Evolutionary conservation across 768 basidiomycete species (phyloP), one percentile per base, ranked within the genome.

Genomic region (Rhodotorula taiwanensis): DNA sequence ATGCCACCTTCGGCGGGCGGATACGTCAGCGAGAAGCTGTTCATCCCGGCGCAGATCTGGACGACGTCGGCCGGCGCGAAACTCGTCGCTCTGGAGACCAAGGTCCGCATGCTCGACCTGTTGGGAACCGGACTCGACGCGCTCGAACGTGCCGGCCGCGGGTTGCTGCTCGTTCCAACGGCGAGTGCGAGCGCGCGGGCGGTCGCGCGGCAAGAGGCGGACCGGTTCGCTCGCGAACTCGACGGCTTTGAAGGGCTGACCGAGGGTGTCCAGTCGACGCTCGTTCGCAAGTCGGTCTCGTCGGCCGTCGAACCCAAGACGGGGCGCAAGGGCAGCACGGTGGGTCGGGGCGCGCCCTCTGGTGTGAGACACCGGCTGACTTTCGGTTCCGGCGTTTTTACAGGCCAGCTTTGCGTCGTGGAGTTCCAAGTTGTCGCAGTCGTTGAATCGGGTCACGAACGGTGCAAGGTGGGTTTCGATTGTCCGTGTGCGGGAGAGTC

Each of bases 31-130:
- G 85, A 85, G 50, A 82, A 86, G 50, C 76, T 94, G 69, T 90
- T 91, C 75, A 87, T 94, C 33, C 89, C 91, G 20, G 83, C 83
- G 58, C 88, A 89, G 72, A 86, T 92, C 28, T 94, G 91, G 91
- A 58, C 62, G 25, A 87, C 88, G 48, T 87, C 89, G 74, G 86
- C 87, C 33, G 89, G 90, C 45, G 88, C 86, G 34, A 92, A 91
- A 75, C 81, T 95, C 52, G 78, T 79, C 41, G 90, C 88, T 72
- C 73, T 91, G 39, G 81, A 84, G 53, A 89, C 92, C 71, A 93
- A 95, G 77, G 83, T 91, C 47, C 84, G 87, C 43, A 87, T 89
- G 57, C 84, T 94, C 44, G 85, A 85, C 60, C 83, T 89, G 54
- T 78, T 94, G 28, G 83, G 83, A 67, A 82, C 83, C 33, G 88